phyloP scores from a whole-genome alignment of 768 basidiomycete genomes.

The Fibroporia radiculosa region DNA sequence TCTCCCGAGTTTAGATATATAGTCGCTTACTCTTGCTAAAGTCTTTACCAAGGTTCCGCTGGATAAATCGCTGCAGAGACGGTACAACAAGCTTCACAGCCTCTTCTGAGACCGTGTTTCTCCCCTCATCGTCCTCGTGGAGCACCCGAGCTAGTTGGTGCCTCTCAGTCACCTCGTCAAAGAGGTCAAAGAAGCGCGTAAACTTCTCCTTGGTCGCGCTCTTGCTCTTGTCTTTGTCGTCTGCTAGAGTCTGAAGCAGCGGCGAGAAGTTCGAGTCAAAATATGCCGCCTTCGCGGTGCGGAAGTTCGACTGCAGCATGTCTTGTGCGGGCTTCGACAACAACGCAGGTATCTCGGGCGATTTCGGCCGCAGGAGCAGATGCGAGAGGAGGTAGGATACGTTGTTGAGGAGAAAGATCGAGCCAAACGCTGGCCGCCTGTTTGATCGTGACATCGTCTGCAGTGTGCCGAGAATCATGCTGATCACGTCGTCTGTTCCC shows the following conservation, averaged over 20 bases:
- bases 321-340: slow-evolving; percentile 59
- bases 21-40: slow-evolving; percentile 69
- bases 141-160: slow-evolving; percentile 63
- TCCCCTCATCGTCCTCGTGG: slow-evolving; percentile 59
- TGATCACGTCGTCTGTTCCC: slow-evolving; percentile 65
- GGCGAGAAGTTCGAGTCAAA: slow-evolving; percentile 80
- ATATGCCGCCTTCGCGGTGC: slow-evolving; percentile 77
- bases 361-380: slow-evolving; percentile 44
- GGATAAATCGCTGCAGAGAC: slow-evolving; percentile 62
- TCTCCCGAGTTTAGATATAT: background rate
- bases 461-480: slow-evolving; percentile 52
- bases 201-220: slow-evolving; percentile 75
- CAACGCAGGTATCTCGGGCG: slow-evolving; percentile 36
- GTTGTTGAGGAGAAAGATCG: slow-evolving; percentile 79
- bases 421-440: slow-evolving; percentile 55
- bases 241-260: slow-evolving; percentile 53
- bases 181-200: slow-evolving; percentile 69
- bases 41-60: slow-evolving; percentile 72
- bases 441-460: slow-evolving; percentile 54
- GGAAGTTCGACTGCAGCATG: slow-evolving; percentile 57
- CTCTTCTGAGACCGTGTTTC: slow-evolving; percentile 59
- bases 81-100: slow-evolving; percentile 73
- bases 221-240: slow-evolving; percentile 45
- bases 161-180: slow-evolving; percentile 74
- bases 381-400: slow-evolving; percentile 58